Conservation (phyloP, 2,329 filamentous ascomycete species). For the Aspergillus ibericus region DNA sequence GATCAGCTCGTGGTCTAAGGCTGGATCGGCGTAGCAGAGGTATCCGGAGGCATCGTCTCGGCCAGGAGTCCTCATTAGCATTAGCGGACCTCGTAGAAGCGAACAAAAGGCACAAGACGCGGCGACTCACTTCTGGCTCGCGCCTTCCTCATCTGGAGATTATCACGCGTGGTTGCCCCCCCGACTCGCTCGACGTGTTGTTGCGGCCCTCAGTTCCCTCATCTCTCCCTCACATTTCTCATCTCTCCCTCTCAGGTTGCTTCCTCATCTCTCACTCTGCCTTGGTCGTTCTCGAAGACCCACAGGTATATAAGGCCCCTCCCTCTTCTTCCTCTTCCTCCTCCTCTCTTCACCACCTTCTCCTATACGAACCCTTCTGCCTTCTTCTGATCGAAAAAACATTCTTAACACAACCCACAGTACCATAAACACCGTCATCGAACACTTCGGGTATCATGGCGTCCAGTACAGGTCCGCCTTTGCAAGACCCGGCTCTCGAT, state of each 20-base stretch:
- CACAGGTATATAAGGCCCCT: background rate
- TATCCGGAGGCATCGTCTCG: no score
- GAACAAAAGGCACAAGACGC: background rate
- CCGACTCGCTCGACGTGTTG: background rate
- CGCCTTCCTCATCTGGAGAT: background rate
- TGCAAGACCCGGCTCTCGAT: constrained; percentile 26
- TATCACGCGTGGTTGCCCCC: background rate
- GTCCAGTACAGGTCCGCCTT: background rate
- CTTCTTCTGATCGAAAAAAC: background rate
- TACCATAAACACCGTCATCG: background rate
- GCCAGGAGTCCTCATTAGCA: no score
- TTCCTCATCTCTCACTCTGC: background rate
- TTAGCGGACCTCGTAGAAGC: background rate
- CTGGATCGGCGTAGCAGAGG: no score
- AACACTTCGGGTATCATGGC: background rate
- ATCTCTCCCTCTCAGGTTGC: background rate
- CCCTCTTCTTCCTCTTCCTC: background rate
- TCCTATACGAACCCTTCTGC: background rate
- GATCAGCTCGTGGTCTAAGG: no score
- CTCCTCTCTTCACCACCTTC: background rate
- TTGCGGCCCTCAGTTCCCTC: background rate
- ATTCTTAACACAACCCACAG: background rate
- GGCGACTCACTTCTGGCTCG: background rate
- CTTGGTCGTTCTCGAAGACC: background rate
- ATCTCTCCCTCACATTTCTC: background rate